Base-by-base conservation (phyloP, 306 rosid species). In the Gillenia trifoliata region DNA sequence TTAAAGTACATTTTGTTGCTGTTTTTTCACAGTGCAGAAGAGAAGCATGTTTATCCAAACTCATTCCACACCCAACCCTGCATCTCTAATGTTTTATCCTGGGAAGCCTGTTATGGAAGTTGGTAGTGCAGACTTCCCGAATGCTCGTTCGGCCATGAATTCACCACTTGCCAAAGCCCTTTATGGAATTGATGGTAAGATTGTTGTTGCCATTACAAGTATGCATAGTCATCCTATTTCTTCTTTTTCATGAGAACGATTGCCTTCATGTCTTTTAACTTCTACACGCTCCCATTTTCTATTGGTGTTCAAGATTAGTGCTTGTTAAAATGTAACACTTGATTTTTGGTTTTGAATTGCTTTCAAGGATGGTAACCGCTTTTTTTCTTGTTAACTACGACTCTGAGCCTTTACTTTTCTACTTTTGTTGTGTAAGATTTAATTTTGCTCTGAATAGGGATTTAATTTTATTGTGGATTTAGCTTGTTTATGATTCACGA, bases 81-180 rank as follows among this genome's bases (percentile, higher is more conserved):
- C 86, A 5, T 89, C 93, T 68, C 84, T 89, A 43, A 89, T 87
- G 93, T 87, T 87, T 60, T 77, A 89, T 56, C 93, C 91, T 0
- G 91, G 91, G 76, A 85, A 83, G 80, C 79, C 91, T 29, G 88
- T 94, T 43, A 94, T 94, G 99, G 95, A 94, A 57, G 89, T 90
- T 78, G 99, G 99, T 7, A 94, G 99, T 71, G 80, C 99, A 28
- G 99, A 94, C 69, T 94, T 94, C 71, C 97, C 99, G 0, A 92
- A 92, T 79, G 82, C 95, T 17, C 97, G 99, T 41, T 45, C 96
- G 1, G 91, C 99, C 3, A 77, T 94, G 93, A 91, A 78, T 70
- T 91, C 98, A 29, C 90, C 96, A 0, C 87, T 94, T n/a, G 98
- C 96, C 0, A 94, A 90, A 75, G 85, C 95, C 28, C 80, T 91